Conservation (phyloP, 2,329 filamentous ascomycete genomes). For the Phyllosticta paracitricarpa region DNA sequence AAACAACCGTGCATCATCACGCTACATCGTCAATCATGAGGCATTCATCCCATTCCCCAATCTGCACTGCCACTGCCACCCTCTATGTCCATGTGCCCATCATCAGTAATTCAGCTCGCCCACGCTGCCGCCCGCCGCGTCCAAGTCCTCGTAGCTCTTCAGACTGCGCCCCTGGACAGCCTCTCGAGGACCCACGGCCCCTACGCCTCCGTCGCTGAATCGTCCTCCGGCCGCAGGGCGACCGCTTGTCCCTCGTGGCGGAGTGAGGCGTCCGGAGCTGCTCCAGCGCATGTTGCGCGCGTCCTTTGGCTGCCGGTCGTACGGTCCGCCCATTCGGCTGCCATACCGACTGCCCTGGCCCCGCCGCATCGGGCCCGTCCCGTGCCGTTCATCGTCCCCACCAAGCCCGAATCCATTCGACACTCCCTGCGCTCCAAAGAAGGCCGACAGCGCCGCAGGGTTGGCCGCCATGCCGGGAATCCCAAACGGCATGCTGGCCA, state of each 20-base stretch:
- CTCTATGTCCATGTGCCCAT: background rate
- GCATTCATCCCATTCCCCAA: background rate
- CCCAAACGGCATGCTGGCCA: constrained; percentile 58
- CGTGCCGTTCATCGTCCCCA: constrained; percentile 27
- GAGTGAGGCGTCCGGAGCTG: constrained; percentile 37
- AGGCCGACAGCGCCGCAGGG: constrained; percentile 22
- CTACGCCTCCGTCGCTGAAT: constrained; percentile 63
- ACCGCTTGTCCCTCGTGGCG: constrained; percentile 39
- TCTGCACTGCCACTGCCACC: background rate
- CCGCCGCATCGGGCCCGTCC: constrained; percentile 35
- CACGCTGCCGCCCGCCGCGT: constrained; percentile 60
- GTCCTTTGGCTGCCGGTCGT: constrained; percentile 30
- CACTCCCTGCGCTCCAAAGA: constrained; percentile 41
- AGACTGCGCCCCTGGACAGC: constrained; percentile 86
- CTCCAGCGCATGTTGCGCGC: constrained; percentile 38
- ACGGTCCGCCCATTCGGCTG: constrained; percentile 27
- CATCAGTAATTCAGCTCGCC: constrained; percentile 82
- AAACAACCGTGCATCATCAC: background rate
- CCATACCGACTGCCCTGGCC: constrained; percentile 25
- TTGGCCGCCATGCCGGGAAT: constrained; percentile 44
- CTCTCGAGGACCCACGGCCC: constrained; percentile 72
- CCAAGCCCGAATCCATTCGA: constrained; percentile 41
- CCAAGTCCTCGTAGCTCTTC: constrained; percentile 95
- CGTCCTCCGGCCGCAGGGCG: constrained; percentile 46
- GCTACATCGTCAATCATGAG: background rate